phyloP scores from a whole-genome alignment of 768 basidiomycete species.

The Leccinellum luteum region DNA sequence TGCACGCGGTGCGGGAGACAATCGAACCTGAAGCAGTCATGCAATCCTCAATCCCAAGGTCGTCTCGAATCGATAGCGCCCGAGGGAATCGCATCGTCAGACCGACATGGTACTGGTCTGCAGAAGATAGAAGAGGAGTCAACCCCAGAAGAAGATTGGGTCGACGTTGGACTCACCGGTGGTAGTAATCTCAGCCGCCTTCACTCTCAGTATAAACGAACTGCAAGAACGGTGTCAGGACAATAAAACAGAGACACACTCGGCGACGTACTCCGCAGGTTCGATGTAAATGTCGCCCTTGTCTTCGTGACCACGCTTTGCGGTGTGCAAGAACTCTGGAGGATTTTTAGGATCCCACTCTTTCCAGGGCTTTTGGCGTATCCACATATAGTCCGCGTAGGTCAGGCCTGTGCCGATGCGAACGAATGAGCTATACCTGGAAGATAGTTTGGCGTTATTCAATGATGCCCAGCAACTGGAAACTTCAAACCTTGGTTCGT shows the following conservation, averaged over 20 bases:
- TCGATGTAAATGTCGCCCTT: slow-evolving; percentile 90
- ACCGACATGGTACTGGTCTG: slow-evolving; percentile 81
- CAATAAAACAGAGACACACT: neutral
- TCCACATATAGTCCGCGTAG: slow-evolving; percentile 83
- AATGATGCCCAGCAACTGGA: neutral
- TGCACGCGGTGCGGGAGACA: neutral
- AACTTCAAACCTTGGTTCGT: slow-evolving; percentile 55
- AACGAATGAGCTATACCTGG: slow-evolving; percentile 82
- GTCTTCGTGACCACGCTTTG: slow-evolving; percentile 65
- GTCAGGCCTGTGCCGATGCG: slow-evolving; percentile 90
- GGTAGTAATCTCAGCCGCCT: slow-evolving; percentile 86
- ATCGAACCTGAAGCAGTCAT: slow-evolving; percentile 61
- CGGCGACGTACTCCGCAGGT: slow-evolving; percentile 69
- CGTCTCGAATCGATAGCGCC: slow-evolving; percentile 75
- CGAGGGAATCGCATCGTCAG: slow-evolving; percentile 95
- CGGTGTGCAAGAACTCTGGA: slow-evolving; percentile 64
- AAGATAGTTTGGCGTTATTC: neutral
- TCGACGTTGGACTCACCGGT: slow-evolving; percentile 50
- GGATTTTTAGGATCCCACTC: slow-evolving; percentile 69
- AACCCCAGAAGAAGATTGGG: neutral
- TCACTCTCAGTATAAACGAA: slow-evolving; percentile 91
- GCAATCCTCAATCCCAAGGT: slow-evolving; percentile 70
- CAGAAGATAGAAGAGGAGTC: neutral
- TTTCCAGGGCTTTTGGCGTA: slow-evolving; percentile 82
- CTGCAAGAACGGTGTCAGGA: slow-evolving; percentile 38